A percentile compares a stretch with the other conserved stretches of the same genome.
Conservation (phyloP, 352 stramenopile genomes). For the Phytophthora europaea region DNA sequence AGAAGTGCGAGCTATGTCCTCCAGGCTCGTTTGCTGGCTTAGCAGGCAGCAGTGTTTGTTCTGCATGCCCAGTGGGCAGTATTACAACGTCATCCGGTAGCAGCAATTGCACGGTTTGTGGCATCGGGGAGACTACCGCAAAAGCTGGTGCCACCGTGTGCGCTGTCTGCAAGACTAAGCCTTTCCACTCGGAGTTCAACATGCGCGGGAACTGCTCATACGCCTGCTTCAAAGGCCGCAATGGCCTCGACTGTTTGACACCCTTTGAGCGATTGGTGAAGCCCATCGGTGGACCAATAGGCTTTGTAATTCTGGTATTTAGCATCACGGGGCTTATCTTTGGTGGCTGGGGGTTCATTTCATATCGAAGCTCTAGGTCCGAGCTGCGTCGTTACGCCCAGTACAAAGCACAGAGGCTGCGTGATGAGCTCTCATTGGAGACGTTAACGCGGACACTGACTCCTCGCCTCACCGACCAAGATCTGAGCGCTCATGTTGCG, state of each 20-base stretch:
- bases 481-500: conserved; percentile 75
- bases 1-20: conserved; percentile 66
- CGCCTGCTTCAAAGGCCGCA: conserved; percentile 82
- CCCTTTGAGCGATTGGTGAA: conserved; percentile 87
- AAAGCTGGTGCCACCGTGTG: conserved; percentile 64
- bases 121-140: conserved; percentile 76
- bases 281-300: conserved; percentile 78
- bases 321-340: conserved; percentile 62
- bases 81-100: conserved; percentile 62
- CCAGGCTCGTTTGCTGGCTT: conserved; percentile 62
- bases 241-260: conserved; percentile 82
- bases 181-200: conserved; percentile 79
- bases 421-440: conserved; percentile 76
- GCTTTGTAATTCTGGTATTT: conserved; percentile 81
- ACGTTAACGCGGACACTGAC: conserved; percentile 81
- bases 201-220: conserved; percentile 85
- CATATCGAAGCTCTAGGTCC: conserved; percentile 59
- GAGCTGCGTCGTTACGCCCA: conserved; percentile 68
- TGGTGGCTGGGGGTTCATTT: conserved; percentile 75
- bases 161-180: conserved; percentile 64
- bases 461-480: conserved; percentile 80
- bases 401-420: conserved; percentile 80
- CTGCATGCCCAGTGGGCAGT: conserved; percentile 65
- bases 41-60: conserved; percentile 58
- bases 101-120: conserved; percentile 76